Conservation (phyloP, 495 filamentous ascomycete genomes). For the Niebla homalea region DNA sequence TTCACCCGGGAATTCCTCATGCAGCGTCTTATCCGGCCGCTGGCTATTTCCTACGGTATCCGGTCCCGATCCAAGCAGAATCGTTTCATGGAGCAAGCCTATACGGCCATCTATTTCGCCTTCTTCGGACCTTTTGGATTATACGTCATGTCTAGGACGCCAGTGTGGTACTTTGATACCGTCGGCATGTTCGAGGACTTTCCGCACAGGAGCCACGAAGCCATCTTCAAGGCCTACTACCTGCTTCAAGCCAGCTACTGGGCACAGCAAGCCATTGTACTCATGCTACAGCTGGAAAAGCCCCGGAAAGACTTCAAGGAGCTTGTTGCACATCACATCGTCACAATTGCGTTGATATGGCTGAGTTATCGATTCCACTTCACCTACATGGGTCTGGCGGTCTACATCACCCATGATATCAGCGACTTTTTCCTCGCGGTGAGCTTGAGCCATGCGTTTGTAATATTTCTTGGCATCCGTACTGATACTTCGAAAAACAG, state of each 20-base stretch:
- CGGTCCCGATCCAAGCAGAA: slow-evolving; percentile 64
- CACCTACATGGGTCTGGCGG: slow-evolving; percentile 90
- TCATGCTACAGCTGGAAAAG: slow-evolving; percentile 83
- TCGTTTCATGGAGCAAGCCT: slow-evolving; percentile 95
- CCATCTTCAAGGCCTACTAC: slow-evolving; percentile 91
- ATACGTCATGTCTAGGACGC: slow-evolving; percentile 81
- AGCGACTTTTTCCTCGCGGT: slow-evolving; percentile 95
- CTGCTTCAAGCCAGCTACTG: slow-evolving; percentile 92
- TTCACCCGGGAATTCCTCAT: slow-evolving; percentile 96
- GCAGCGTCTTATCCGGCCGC: slow-evolving; percentile 76
- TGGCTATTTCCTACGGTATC: slow-evolving; percentile 60
- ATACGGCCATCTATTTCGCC: slow-evolving; percentile 90
- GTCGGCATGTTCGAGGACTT: slow-evolving; percentile 81
- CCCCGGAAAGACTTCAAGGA: slow-evolving; percentile 94
- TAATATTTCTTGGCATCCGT: no score
- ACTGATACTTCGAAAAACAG: slow-evolving; percentile 25
- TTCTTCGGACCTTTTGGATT: slow-evolving; percentile 76
- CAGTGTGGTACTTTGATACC: slow-evolving; percentile 98
- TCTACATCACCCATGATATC: slow-evolving; percentile 94
- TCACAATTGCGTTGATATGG: slow-evolving; percentile 76
- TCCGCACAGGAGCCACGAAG: slow-evolving; percentile 77
- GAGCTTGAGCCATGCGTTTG: no score
- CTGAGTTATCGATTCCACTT: slow-evolving; percentile 96
- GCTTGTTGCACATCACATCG: slow-evolving; percentile 86
- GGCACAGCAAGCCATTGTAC: slow-evolving; percentile 87